Conservation (phyloP, 495 filamentous ascomycete genomes). For the Aspergillus egyptiacus region DNA sequence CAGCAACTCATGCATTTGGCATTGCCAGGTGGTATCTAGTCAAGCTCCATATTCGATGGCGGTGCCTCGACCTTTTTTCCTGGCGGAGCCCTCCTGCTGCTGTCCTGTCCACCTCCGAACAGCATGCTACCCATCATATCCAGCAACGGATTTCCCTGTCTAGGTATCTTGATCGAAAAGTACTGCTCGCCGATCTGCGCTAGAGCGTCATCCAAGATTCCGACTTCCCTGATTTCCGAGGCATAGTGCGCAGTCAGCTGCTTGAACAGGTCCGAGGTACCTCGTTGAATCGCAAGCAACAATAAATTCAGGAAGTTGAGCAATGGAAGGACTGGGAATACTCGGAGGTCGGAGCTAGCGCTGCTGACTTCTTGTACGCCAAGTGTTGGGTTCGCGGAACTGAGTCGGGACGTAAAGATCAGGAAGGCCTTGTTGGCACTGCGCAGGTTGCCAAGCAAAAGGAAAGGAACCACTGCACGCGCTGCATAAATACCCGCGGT, state of each 20-base stretch:
- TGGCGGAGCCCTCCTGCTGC: slow-evolving; percentile 30
- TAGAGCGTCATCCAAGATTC: slow-evolving; percentile 75
- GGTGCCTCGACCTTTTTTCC: slow-evolving; percentile 46
- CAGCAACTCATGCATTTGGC: slow-evolving; percentile 3
- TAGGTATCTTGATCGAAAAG: slow-evolving; percentile 86
- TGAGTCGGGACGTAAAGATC: slow-evolving; percentile 70
- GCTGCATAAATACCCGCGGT: slow-evolving; percentile 86
- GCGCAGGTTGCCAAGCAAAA: slow-evolving; percentile 83
- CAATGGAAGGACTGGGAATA: slow-evolving; percentile 80
- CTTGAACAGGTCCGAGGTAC: slow-evolving; percentile 71
- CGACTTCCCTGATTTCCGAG: slow-evolving; percentile 64
- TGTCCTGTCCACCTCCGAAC: slow-evolving; percentile 57
- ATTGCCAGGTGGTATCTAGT: slow-evolving; percentile 30
- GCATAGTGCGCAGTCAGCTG: slow-evolving; percentile 78
- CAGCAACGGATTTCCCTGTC: slow-evolving; percentile 80
- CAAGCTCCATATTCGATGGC: slow-evolving; percentile 49
- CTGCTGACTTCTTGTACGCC: slow-evolving; percentile 77
- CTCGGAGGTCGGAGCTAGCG: slow-evolving; percentile 62
- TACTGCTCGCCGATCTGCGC: slow-evolving; percentile 92
- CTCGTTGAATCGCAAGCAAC: slow-evolving; percentile 75
- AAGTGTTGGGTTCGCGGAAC: slow-evolving; percentile 60
- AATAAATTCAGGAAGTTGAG: slow-evolving; percentile 88
- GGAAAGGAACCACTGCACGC: slow-evolving; percentile 84
- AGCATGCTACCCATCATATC: slow-evolving; percentile 98
- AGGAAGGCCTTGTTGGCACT: slow-evolving; percentile 77